Percentiles rank a stretch among this genome's conserved stretches.
Evolutionary conservation across 192 early-diverging fungal genomes (phyloP).

Genomic region (Dispira simplex): DNA sequence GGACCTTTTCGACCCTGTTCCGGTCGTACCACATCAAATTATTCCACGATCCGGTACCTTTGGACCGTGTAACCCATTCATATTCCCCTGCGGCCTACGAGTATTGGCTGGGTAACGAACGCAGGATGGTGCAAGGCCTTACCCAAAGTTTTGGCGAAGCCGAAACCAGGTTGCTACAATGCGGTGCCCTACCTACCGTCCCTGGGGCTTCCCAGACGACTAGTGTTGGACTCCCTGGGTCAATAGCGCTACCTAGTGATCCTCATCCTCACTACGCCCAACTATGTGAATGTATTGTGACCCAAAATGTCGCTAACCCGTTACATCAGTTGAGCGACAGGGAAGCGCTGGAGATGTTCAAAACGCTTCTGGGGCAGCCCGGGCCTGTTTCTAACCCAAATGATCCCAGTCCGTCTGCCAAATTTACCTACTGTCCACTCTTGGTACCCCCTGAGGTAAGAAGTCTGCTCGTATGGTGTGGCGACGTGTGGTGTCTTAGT

Average conservation of each 20-base stretch:
- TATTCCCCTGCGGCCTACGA: conserved; percentile 1
- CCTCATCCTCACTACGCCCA: background rate
- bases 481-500: background rate
- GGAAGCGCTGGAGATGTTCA: too few species aligned
- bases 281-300: background rate
- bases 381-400: too few species aligned
- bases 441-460: too few species aligned
- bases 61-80: background rate
- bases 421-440: too few species aligned
- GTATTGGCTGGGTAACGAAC: conserved; percentile 2
- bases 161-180: background rate
- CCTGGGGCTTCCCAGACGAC: background rate
- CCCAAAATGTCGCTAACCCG: background rate
- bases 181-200: background rate
- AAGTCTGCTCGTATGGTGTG: background rate
- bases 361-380: too few species aligned
- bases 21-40: background rate
- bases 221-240: background rate
- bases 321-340: too few species aligned
- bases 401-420: too few species aligned
- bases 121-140: background rate
- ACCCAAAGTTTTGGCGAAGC: background rate
- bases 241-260: background rate
- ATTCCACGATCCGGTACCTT: background rate
- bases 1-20: background rate